Conservation (phyloP, 2,329 filamentous ascomycete species). For the Hysterium pulicare region DNA sequence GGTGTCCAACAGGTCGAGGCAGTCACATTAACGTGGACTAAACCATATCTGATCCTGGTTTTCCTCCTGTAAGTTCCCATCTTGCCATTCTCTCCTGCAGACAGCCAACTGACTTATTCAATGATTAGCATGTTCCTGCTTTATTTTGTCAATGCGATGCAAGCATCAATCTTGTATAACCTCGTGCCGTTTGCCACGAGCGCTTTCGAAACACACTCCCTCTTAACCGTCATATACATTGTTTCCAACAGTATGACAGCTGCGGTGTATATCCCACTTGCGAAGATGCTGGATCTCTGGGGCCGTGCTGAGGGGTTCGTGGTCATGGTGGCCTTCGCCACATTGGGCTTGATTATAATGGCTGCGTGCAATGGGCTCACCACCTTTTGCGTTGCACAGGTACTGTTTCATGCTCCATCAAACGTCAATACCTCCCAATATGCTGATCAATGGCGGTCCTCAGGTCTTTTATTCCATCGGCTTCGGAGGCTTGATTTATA, state of each 20-base stretch:
- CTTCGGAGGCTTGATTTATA: slow-evolving; percentile 54
- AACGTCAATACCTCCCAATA: too few species aligned
- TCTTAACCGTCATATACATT: slow-evolving; percentile 23
- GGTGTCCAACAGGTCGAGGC: slow-evolving; percentile 37
- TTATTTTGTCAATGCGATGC: too few species aligned
- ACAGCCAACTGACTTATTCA: too few species aligned
- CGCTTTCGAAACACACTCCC: slow-evolving; percentile 23
- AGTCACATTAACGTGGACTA: slow-evolving; percentile 37
- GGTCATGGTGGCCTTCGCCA: slow-evolving; percentile 27
- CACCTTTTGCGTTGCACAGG: slow-evolving; percentile 21
- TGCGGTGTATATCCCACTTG: slow-evolving; percentile 34
- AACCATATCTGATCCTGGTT: slow-evolving; percentile 27
- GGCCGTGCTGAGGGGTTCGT: slow-evolving; percentile 37
- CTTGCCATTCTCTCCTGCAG: slow-evolving; percentile 9
- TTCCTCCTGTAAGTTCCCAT: slow-evolving; percentile 29
- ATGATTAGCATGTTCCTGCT: too few species aligned
- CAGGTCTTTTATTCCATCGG: slow-evolving; percentile 64
- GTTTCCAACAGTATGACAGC: slow-evolving; percentile 27
- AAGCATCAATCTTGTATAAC: slow-evolving; percentile 37
- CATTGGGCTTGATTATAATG: slow-evolving; percentile 58
- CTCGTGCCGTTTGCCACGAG: slow-evolving; percentile 30
- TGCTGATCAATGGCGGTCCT: too few species aligned
- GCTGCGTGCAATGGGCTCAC: slow-evolving; percentile 57
- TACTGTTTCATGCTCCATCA: too few species aligned
- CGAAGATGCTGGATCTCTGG: slow-evolving; percentile 39